Evolutionary conservation across 495 filamentous ascomycete genomes (phyloP).

Genomic region (Schizothecium vesticola): DNA sequence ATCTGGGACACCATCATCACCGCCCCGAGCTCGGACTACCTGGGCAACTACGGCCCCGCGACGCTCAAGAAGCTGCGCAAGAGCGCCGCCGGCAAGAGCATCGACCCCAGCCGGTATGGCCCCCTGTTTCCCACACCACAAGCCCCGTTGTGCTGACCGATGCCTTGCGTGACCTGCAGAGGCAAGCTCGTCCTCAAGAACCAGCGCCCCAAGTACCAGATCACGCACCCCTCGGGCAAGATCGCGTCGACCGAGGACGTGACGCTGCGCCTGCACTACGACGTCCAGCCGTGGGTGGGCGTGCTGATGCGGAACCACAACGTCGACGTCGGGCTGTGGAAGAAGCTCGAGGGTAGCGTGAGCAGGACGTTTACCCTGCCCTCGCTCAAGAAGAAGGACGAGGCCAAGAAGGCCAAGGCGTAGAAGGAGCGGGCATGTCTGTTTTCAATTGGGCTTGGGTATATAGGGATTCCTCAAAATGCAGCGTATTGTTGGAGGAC

Average conservation of each 20-base stretch:
- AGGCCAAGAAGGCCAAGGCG: conserved; percentile 12
- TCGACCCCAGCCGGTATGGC: conserved; percentile 46
- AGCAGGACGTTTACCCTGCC: conserved; percentile 72
- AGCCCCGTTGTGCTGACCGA: neutral
- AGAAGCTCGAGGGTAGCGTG: conserved; percentile 52
- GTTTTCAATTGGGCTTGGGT: neutral
- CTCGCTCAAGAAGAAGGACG: conserved; percentile 57
- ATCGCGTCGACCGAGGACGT: conserved; percentile 67
- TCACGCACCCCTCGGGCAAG: conserved; percentile 75
- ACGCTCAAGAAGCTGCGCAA: conserved; percentile 48
- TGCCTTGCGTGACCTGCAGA: conserved; percentile 17
- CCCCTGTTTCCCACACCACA: neutral
- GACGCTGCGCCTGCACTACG: conserved; percentile 77
- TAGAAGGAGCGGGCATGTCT: neutral
- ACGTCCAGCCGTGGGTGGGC: conserved; percentile 97
- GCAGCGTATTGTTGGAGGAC: neutral
- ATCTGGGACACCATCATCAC: conserved; percentile 96
- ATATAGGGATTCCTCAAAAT: neutral
- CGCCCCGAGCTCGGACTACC: conserved; percentile 54
- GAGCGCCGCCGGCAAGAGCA: conserved; percentile 45
- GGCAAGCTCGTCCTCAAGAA: conserved; percentile 70
- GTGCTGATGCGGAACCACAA: conserved; percentile 69
- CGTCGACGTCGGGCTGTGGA: conserved; percentile 57
- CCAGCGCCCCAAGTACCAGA: conserved; percentile 87
- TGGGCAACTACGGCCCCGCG: conserved; percentile 46